Evolutionary conservation across 192 early-diverging fungal genomes (phyloP).

Genomic region (Linnemannia elongata): DNA sequence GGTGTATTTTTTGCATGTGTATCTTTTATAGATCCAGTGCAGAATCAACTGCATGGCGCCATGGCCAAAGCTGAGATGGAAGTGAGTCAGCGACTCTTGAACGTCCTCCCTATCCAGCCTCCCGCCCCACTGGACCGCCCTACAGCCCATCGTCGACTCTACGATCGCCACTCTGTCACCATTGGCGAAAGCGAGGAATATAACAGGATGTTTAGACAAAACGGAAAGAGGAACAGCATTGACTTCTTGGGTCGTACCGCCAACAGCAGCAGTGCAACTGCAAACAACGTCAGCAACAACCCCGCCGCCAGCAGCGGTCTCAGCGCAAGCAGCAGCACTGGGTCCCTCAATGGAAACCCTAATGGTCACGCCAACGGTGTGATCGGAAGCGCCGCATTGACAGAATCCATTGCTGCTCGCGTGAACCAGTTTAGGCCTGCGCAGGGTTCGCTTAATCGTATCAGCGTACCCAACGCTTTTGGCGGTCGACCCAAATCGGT

Average conservation of each 20-base stretch:
- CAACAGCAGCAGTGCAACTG: slow-evolving; percentile 10
- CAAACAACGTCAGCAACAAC: slow-evolving; percentile 50
- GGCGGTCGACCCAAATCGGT: slow-evolving; percentile 48
- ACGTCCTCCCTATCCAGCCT: slow-evolving; percentile 50
- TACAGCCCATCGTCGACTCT: slow-evolving; percentile 60
- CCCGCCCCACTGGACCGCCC: slow-evolving; percentile 50
- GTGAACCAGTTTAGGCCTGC: slow-evolving; percentile 20
- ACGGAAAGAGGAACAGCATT: slow-evolving; percentile 51
- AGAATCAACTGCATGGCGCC: slow-evolving; percentile 64
- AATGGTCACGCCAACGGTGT: slow-evolving; percentile 29
- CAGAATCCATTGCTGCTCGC: slow-evolving; percentile 35
- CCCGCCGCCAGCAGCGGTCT: slow-evolving; percentile 26
- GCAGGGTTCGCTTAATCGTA: slow-evolving; percentile 35
- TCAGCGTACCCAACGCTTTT: slow-evolving; percentile 31
- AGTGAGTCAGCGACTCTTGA: slow-evolving; percentile 52
- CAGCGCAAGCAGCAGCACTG: slow-evolving; percentile 18
- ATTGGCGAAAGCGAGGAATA: slow-evolving; percentile 63
- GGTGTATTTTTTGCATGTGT: neutral
- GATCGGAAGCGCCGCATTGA: slow-evolving; percentile 31
- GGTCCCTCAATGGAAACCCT: slow-evolving; percentile 16
- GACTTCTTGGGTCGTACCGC: slow-evolving; percentile 43
- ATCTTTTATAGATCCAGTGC: slow-evolving; percentile 57
- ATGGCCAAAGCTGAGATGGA: slow-evolving; percentile 72
- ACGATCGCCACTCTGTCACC: slow-evolving; percentile 71
- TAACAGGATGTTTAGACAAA: slow-evolving; percentile 48